Evolutionary conservation across 495 filamentous ascomycete species (phyloP), one percentile per base, ranked within the genome.

Genomic region (Penicillium turbatum): DNA sequence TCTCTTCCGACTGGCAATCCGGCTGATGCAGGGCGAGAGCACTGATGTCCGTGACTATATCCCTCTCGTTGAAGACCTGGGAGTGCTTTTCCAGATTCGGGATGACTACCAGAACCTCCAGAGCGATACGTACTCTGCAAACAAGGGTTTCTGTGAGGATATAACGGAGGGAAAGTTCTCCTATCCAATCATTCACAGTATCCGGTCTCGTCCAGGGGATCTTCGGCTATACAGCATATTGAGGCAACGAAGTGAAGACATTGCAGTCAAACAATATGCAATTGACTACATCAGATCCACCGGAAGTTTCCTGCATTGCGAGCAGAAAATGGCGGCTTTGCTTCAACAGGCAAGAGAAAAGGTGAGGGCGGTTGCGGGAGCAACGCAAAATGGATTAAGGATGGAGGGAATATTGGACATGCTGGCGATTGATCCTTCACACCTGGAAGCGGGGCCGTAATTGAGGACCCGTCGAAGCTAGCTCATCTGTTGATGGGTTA

Each of bases 121-220:
- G 9, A 34, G 40, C 13, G 32, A 17, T 2, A 17, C 79, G 57
- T 92, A 92, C 70, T 78, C 84, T 31, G 71, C 80, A 43, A 89
- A 88, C 55, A 95, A 95, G 76, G 90, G 89, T 52, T 80, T 89
- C 57, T 89, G 85, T 65, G 90, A 93, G 73, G 90, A 95, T 68
- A 64, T 95, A 48, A 92, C 88, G 4, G 90, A 95, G 69, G 90
- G 90, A 27, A 95, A 95, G 76, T 95, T 95, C 73, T 86, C 82
- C 27, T 93, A 92, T 65, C 89, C 88, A 2, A 32, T 71, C 21
- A 59, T 71, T 29, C 67, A 70, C 34, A 43, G 40, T 9, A 38
- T 38, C n/a, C 36, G 10, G 5, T 7, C 36, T 1, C 15, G 10
- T 9, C 36, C 15, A 11, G 7, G 15, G 2, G 12, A 38, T 17